Evolutionary conservation across 1,284 basidiomycete genomes (phyloP).

Genomic region (Coniophora puteana): DNA sequence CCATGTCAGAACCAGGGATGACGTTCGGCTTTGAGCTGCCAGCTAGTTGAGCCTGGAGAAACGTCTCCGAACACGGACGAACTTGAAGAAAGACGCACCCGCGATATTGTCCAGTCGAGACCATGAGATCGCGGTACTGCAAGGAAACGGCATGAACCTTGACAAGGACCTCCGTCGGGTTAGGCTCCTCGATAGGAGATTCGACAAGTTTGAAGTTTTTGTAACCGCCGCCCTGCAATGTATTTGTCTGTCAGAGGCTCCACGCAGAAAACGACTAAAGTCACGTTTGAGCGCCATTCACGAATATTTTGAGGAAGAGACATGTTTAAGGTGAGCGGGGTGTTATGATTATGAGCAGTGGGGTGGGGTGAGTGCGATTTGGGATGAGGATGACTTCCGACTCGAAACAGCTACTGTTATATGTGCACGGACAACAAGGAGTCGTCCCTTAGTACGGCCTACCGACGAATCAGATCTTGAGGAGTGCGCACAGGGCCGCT

Average conservation of each 20-base stretch:
- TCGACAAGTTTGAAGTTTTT: conserved; percentile 32
- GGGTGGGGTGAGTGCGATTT: too few species aligned
- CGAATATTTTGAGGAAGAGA: conserved; percentile 25
- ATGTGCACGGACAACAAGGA: too few species aligned
- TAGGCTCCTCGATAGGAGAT: conserved; percentile 28
- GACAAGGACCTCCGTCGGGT: conserved; percentile 41
- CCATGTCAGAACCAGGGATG: conserved; percentile 58
- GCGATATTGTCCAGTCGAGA: conserved; percentile 33
- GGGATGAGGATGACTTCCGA: too few species aligned
- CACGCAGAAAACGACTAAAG: not conserved
- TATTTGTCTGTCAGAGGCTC: conserved; percentile 7
- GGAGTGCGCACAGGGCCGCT: too few species aligned
- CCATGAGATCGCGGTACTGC: conserved; percentile 41
- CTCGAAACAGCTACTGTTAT: too few species aligned
- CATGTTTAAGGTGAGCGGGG: too few species aligned
- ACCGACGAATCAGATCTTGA: too few species aligned
- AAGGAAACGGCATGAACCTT: conserved; percentile 50
- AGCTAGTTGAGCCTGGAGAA: not conserved
- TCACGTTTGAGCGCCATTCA: conserved; percentile 29
- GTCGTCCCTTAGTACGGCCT: too few species aligned
- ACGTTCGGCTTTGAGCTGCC: conserved; percentile 25
- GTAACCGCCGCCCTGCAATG: conserved; percentile 14
- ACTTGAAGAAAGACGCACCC: too few species aligned
- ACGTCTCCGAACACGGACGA: too few species aligned
- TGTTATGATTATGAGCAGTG: too few species aligned